Conservation (phyloP, 352 stramenopile genomes). For the Albugo laibachii region DNA sequence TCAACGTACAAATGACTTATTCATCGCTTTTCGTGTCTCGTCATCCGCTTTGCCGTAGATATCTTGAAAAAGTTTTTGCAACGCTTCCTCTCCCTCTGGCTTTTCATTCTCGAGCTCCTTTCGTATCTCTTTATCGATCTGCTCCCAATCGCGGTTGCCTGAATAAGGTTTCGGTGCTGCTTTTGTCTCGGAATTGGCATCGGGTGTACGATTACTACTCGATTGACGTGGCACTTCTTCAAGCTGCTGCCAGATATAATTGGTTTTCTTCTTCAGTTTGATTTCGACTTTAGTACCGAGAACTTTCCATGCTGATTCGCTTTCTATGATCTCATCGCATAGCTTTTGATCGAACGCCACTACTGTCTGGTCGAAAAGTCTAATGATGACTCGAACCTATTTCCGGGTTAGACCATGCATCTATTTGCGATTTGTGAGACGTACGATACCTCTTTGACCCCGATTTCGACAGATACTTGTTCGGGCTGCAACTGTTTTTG, state of each 20-base stretch:
- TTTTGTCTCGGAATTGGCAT: conserved; percentile 36
- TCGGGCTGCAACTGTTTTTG: conserved; percentile 58
- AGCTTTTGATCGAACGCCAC: conserved; percentile 41
- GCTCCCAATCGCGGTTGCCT: conserved; percentile 76
- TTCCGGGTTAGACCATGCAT: neutral
- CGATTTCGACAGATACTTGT: conserved; percentile 36
- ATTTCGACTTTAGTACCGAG: conserved; percentile 62
- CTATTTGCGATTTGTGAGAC: neutral
- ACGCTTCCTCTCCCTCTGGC: conserved; percentile 78
- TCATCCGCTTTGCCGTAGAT: conserved; percentile 85
- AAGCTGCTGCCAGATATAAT: conserved; percentile 54
- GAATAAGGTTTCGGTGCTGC: conserved; percentile 42
- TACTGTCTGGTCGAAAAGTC: conserved; percentile 22
- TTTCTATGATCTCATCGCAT: conserved; percentile 46
- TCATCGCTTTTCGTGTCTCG: conserved; percentile 82
- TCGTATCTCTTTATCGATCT: conserved; percentile 58
- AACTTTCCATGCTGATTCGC: conserved; percentile 36
- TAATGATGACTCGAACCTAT: neutral
- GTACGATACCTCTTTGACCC: conserved; percentile 17
- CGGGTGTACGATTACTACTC: conserved; percentile 26
- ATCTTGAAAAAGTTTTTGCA: conserved; percentile 83
- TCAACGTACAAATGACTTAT: conserved; percentile 81
- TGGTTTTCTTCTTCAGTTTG: conserved; percentile 52
- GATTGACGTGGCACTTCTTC: conserved; percentile 24
- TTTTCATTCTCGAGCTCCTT: conserved; percentile 76